phyloP scores from a whole-genome alignment of 306 rosid species.

The Styphnolobium japonicum region DNA sequence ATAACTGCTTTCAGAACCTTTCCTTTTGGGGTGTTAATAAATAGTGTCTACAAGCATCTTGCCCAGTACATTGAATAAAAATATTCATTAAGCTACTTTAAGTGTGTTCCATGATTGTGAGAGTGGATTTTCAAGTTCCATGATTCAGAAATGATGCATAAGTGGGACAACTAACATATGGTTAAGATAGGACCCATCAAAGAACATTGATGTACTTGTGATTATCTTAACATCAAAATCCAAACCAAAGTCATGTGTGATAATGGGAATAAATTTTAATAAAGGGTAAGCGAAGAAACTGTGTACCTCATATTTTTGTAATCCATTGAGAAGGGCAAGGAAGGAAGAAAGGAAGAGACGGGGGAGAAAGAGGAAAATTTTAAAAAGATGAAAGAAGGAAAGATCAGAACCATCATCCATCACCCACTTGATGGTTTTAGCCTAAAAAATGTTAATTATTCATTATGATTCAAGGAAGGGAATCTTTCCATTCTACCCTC shows the following conservation, averaged over 20 bases:
- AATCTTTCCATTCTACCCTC: conserved; percentile 54
- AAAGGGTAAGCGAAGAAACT: neutral
- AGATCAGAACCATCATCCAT: conserved; percentile 41
- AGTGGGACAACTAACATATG: conserved; percentile 31
- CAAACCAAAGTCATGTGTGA: conserved; percentile 35
- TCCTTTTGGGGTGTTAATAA: conserved; percentile 14
- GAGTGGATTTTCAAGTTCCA: conserved; percentile 45
- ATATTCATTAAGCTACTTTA: neutral
- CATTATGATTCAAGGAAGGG: conserved; percentile 39
- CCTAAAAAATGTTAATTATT: conserved; percentile 26
- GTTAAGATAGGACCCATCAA: conserved; percentile 25
- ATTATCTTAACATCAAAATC: conserved; percentile 35
- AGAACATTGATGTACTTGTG: conserved; percentile 27
- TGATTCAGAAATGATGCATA: conserved; percentile 53
- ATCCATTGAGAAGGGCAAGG: neutral
- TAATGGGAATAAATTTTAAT: neutral
- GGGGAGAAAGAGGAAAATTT: neutral
- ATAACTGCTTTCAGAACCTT: conserved; percentile 4
- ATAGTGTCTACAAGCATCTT: conserved; percentile 14
- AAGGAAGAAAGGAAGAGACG: neutral
- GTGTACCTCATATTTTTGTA: neutral
- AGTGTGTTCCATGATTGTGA: conserved; percentile 32
- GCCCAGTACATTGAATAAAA: neutral
- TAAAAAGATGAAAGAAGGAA: neutral
- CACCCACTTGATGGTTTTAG: conserved; percentile 31